phyloP scores from a whole-genome alignment of 768 basidiomycete genomes.

The Pulveroboletus sp. region DNA sequence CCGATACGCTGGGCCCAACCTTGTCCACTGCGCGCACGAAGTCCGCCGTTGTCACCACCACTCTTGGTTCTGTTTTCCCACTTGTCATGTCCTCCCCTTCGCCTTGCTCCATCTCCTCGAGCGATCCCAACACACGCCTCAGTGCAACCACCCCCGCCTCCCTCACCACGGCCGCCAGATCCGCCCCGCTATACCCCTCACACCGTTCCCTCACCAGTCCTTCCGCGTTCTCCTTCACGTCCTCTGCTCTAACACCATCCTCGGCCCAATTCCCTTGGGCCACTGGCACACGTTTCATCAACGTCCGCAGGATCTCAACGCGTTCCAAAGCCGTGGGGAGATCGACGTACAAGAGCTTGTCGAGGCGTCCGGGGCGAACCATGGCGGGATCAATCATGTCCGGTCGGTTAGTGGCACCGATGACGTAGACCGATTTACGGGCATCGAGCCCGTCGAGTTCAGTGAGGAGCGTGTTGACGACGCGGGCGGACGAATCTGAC shows the following conservation, averaged over 20 bases:
- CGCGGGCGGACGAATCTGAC: conserved; percentile 91
- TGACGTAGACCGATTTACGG: conserved; percentile 85
- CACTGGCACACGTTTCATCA: conserved; percentile 69
- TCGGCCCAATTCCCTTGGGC: not conserved
- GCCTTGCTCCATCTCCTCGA: conserved; percentile 53
- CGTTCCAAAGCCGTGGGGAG: conserved; percentile 71
- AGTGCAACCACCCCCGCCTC: conserved; percentile 89
- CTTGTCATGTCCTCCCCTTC: conserved; percentile 6
- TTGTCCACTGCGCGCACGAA: conserved; percentile 74
- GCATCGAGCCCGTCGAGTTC: conserved; percentile 90
- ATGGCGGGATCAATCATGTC: conserved; percentile 98
- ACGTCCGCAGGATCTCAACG: conserved; percentile 77
- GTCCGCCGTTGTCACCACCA: conserved; percentile 56
- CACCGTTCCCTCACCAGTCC: conserved; percentile 57
- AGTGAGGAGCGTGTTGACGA: conserved; percentile 88
- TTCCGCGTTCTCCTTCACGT: conserved; percentile 30
- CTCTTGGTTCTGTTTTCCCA: not conserved
- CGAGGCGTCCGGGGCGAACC: conserved; percentile 93
- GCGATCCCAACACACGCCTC: conserved; percentile 58
- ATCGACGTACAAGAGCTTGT: conserved; percentile 93
- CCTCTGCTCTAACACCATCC: not conserved
- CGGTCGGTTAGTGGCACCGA: conserved; percentile 91
- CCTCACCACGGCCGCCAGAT: conserved; percentile 81
- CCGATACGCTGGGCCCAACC: conserved; percentile 82
- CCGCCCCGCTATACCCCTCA: conserved; percentile 91